Percentiles rank a stretch among this genome's conserved stretches.
Evolutionary conservation across 495 filamentous ascomycete species (phyloP).

Genomic region (Geoglossum glabrum): DNA sequence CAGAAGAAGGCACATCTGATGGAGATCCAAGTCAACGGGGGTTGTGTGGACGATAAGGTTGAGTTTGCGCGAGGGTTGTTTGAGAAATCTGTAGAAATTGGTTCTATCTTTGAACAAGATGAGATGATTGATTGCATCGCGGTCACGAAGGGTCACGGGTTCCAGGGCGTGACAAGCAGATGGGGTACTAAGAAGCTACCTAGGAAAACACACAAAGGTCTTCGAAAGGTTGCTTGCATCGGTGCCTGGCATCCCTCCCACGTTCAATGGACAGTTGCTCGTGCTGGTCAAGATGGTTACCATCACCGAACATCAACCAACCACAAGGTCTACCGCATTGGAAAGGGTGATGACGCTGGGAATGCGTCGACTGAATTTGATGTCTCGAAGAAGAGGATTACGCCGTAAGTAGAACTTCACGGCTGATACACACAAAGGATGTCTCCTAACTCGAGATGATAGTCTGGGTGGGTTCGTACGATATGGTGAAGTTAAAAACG

Average conservation of each 20-base stretch:
- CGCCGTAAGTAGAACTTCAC: conserved; percentile 64
- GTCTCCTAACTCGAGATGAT: conserved; percentile 20
- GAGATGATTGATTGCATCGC: conserved; percentile 99
- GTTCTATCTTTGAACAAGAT: conserved; percentile 94
- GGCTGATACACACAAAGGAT: conserved; percentile 1
- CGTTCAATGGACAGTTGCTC: conserved; percentile 99
- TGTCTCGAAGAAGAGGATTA: conserved; percentile 97
- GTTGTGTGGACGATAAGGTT: conserved; percentile 85
- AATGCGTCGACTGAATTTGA: conserved; percentile 94
- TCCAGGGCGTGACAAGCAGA: conserved; percentile 86
- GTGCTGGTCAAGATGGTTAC: conserved; percentile 99
- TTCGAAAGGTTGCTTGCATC: conserved; percentile 99
- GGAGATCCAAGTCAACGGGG: conserved; percentile 99
- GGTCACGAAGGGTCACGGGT: conserved; percentile 99
- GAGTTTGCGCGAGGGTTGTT: conserved; percentile 84
- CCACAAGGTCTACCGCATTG: conserved; percentile 99
- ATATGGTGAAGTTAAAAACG: conserved; percentile 98
- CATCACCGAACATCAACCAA: conserved; percentile 99
- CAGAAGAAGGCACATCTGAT: conserved; percentile 99
- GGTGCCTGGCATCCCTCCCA: conserved; percentile 99
- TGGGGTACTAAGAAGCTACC: conserved; percentile 99
- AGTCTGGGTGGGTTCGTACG: conserved; percentile 98
- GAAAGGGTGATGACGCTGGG: conserved; percentile 67
- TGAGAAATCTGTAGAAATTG: conserved; percentile 92
- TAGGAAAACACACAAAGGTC: conserved; percentile 99